A percentile compares a stretch with the other conserved stretches of the same genome.
These are phyloP conservation scores for Lodderomyces jiufengensis DNA, from an alignment of 1,139 yeast genomes.

Conservation along the genomic window DNA sequence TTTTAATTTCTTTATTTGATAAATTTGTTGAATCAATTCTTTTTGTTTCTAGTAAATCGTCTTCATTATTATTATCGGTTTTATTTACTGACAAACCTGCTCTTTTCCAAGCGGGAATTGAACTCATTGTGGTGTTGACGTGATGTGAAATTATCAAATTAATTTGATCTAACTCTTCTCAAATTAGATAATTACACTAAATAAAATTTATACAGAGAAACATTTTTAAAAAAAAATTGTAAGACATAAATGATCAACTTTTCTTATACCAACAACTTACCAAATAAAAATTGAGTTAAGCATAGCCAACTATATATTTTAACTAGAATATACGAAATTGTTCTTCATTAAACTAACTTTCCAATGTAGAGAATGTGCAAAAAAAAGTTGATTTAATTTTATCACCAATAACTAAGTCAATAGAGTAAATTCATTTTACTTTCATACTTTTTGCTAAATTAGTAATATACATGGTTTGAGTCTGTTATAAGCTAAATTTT, in stretches of 20 bases:
- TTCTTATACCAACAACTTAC: too few species aligned
- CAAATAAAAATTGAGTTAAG: not conserved
- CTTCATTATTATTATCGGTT: constrained; percentile 32
- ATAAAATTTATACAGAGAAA: too few species aligned
- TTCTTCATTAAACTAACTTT: too few species aligned
- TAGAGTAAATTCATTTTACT: not conserved
- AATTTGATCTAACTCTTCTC: not conserved
- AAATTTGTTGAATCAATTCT: constrained; percentile 42
- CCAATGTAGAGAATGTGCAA: too few species aligned
- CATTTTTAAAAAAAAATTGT: too few species aligned
- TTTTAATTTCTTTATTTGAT: constrained; percentile 46
- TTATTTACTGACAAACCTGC: constrained; percentile 65
- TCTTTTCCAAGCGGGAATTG: constrained; percentile 87
- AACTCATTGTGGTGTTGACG: constrained; percentile 10
- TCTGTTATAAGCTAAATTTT: constrained; percentile 31
- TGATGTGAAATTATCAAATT: too few species aligned
- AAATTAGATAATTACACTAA: too few species aligned
- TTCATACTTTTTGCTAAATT: constrained; percentile 24
- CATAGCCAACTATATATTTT: too few species aligned
- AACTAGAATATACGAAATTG: too few species aligned
- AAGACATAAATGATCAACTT: too few species aligned
- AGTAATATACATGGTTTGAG: constrained; percentile 53
- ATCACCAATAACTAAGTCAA: not conserved
- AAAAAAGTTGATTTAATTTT: too few species aligned
- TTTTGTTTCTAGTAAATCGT: constrained; percentile 32